phyloP scores from a whole-genome alignment of 2,329 filamentous ascomycete species.

The Niveomyces coronatus region DNA sequence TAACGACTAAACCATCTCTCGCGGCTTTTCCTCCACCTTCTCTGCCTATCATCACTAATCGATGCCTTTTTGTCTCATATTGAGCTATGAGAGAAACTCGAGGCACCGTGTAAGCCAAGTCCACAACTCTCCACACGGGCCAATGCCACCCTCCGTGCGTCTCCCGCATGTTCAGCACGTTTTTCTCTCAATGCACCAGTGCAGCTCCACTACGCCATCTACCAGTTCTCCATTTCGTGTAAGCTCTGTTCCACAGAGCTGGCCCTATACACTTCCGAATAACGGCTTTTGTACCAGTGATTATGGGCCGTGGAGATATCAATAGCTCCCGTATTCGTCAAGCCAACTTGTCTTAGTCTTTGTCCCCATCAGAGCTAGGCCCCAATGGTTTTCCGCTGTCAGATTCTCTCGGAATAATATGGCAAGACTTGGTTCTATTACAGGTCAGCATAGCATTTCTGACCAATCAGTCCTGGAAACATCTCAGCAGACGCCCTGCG shows the following conservation, averaged over 20 bases:
- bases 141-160: conserved; percentile 6
- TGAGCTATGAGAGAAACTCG: no score
- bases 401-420: conserved; percentile 8
- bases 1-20: no score
- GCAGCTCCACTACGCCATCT: not conserved
- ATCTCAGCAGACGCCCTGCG: conserved; percentile 1
- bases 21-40: no score
- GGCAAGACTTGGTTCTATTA: not conserved
- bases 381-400: conserved; percentile 5
- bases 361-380: conserved; percentile 10
- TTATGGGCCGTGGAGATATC: conserved; percentile 1
- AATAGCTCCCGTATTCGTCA: not conserved
- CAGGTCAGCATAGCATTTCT: conserved; percentile 1
- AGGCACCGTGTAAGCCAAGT: conserved; percentile 9
- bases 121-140: conserved; percentile 4
- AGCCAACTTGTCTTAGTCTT: conserved; percentile 3
- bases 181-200: no score
- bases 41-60: no score
- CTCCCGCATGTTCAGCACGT: conserved; percentile 5
- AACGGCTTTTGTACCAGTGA: conserved; percentile 7
- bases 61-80: no score
- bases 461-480: not conserved
- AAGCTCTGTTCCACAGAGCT: conserved; percentile 6
- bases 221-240: conserved; percentile 5
- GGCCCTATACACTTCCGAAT: conserved; percentile 1